Conservation (phyloP, 345 rosid genomes). For the Anastatica hierochuntica region DNA sequence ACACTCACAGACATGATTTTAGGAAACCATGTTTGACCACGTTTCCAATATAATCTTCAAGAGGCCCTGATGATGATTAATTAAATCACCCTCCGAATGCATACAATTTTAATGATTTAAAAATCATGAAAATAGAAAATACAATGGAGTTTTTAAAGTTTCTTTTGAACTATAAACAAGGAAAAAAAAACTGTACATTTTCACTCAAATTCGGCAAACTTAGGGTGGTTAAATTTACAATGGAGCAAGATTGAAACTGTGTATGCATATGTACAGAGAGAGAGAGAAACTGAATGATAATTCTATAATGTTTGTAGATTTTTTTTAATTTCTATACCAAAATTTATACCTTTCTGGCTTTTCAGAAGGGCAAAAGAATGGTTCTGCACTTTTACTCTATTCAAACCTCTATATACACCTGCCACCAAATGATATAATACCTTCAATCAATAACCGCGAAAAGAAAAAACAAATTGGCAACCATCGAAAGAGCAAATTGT, state of each 20-base stretch:
- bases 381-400: constrained; percentile 21
- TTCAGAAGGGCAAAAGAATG: constrained; percentile 30
- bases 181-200: constrained; percentile 15
- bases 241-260: constrained; percentile 8
- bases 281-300: constrained; percentile 11
- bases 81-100: not conserved
- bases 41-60: constrained; percentile 5
- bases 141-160: not conserved
- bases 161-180: constrained; percentile 2
- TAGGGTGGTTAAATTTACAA: constrained; percentile 6
- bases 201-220: constrained; percentile 23
- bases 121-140: not conserved
- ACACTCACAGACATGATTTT: not conserved
- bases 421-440: not conserved
- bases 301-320: not conserved
- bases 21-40: constrained; percentile 9
- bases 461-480: too few relatives aligned
- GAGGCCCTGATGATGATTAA: not conserved
- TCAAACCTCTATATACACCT: constrained; percentile 23
- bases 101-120: too few relatives aligned
- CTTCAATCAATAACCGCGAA: too few relatives aligned
- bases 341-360: constrained; percentile 14
- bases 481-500: not conserved
- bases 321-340: constrained; percentile 23
- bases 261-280: constrained; percentile 1